Evolutionary conservation across 2,329 filamentous ascomycete species (phyloP).

Genomic region (Cyphellophora europaea): DNA sequence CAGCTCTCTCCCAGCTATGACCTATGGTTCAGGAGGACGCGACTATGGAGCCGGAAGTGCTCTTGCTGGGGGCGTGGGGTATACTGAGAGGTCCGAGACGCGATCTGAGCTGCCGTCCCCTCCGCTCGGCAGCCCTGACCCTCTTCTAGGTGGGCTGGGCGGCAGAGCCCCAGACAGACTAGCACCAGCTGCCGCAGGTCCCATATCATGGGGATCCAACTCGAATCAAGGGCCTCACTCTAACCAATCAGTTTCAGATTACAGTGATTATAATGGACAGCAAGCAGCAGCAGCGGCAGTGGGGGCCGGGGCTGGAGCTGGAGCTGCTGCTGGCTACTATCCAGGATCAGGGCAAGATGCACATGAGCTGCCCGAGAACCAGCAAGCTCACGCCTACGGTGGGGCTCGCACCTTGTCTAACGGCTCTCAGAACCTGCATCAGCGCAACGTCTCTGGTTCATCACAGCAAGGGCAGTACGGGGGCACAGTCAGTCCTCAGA

Average conservation of each 20-base stretch:
- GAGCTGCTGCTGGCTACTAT: constrained; percentile 3
- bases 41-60: constrained; percentile 10
- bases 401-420: constrained; percentile 2
- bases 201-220: constrained; percentile 7
- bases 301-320: constrained; percentile 1
- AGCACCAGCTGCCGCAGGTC: constrained; percentile 6
- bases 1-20: constrained; percentile 7
- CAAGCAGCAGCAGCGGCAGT: background rate
- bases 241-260: constrained; percentile 12
- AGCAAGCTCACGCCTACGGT: constrained; percentile 2
- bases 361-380: constrained; percentile 8
- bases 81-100: constrained; percentile 12
- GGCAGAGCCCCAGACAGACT: constrained; percentile 12
- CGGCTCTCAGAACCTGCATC: constrained; percentile 7
- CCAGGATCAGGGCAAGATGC: too few species aligned
- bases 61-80: constrained; percentile 9
- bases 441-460: constrained; percentile 6
- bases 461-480: too few species aligned
- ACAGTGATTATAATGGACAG: constrained; percentile 10
- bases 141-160: constrained; percentile 8
- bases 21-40: constrained; percentile 5
- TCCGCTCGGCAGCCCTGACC: constrained; percentile 6
- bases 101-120: constrained; percentile 15
- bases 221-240: constrained; percentile 7
- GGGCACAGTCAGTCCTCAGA: background rate